Conservation (phyloP, 208 protist genomes). For the Leishmania aethiopica region DNA sequence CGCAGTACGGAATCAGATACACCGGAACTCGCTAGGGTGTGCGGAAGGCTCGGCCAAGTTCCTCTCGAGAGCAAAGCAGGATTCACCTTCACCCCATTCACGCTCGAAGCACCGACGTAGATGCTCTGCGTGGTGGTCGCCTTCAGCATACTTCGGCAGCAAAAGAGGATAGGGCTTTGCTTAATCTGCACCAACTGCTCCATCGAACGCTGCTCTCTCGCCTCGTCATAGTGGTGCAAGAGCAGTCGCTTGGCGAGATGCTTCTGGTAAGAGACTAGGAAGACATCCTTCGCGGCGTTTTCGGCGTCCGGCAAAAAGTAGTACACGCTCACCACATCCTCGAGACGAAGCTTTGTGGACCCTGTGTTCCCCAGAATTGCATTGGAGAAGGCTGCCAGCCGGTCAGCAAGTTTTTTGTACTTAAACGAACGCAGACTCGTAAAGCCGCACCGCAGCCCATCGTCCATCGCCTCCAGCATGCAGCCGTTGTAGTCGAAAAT, state of each 20-base stretch:
- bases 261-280: constrained; percentile 38
- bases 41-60: constrained; percentile 32
- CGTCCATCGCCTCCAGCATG: constrained; percentile 51
- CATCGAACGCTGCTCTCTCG: constrained; percentile 34
- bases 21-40: not conserved
- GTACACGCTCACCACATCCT: constrained; percentile 48
- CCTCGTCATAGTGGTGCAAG: constrained; percentile 28
- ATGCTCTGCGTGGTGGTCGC: constrained; percentile 21
- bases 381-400: constrained; percentile 25
- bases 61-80: constrained; percentile 26
- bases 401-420: constrained; percentile 35
- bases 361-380: constrained; percentile 9
- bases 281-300: constrained; percentile 38
- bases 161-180: constrained; percentile 49
- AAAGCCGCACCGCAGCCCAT: constrained; percentile 36
- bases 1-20: constrained; percentile 6
- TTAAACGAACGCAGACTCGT: constrained; percentile 11
- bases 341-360: constrained; percentile 33
- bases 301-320: constrained; percentile 51
- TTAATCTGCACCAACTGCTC: constrained; percentile 42
- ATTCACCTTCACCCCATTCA: constrained; percentile 15
- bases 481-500: constrained; percentile 40
- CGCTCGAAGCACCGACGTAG: constrained; percentile 19
- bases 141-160: constrained; percentile 51
- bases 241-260: constrained; percentile 46